These are phyloP conservation scores for Jaminaea rosea DNA, from an alignment of 1,284 basidiomycete species.

Conservation along the genomic window DNA sequence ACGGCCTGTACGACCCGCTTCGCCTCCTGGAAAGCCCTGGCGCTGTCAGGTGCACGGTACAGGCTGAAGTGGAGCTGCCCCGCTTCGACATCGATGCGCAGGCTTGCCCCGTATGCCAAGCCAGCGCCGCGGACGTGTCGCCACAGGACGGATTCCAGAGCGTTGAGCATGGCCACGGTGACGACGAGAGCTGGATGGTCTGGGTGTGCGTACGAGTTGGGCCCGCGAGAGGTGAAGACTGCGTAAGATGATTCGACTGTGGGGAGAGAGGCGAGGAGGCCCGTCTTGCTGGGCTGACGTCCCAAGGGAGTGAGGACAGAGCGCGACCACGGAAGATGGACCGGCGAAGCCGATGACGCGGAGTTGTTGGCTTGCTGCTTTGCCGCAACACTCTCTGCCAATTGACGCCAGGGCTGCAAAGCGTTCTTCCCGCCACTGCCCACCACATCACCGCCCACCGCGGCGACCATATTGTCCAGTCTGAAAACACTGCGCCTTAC, in stretches of 20 bases:
- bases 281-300: conserved; percentile 64
- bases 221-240: conserved; percentile 66
- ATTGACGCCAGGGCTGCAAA: not conserved
- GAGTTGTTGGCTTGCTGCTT: too few species aligned
- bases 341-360: not conserved
- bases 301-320: conserved; percentile 71
- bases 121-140: conserved; percentile 42
- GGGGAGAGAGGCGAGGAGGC: conserved; percentile 74
- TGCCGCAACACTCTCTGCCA: too few species aligned
- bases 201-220: conserved; percentile 53
- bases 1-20: conserved; percentile 49
- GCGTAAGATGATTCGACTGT: conserved; percentile 91
- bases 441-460: conserved; percentile 76
- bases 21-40: conserved; percentile 74
- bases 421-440: conserved; percentile 59
- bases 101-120: conserved; percentile 76
- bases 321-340: conserved; percentile 57
- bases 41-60: conserved; percentile 69
- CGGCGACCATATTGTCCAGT: conserved; percentile 72
- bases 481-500: conserved; percentile 47
- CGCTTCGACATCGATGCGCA: conserved; percentile 69
- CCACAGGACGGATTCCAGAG: conserved; percentile 92
- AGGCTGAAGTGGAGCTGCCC: conserved; percentile 72
- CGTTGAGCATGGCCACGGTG: conserved; percentile 80
- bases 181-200: conserved; percentile 77